Conservation (phyloP, 1,139 yeast species). For the Saccharomyces hybrid region DNA sequence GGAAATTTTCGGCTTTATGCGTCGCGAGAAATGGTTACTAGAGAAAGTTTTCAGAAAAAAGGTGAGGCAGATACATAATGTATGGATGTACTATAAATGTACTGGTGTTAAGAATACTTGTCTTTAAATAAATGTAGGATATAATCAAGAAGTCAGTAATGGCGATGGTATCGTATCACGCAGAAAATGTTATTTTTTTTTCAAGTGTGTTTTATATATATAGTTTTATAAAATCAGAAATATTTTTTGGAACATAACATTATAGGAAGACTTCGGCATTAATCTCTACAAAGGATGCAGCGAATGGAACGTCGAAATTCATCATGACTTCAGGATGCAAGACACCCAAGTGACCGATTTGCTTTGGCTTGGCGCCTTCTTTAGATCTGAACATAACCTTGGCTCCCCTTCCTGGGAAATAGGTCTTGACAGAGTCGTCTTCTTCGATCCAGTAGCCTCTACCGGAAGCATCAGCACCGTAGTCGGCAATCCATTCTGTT, state of each 20-base stretch:
- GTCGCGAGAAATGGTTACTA: background rate
- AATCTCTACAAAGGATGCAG: conserved; percentile 84
- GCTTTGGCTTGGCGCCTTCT: conserved; percentile 48
- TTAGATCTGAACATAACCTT: conserved; percentile 63
- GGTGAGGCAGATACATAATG: background rate
- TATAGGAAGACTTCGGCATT: conserved; percentile 78
- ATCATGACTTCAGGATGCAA: conserved; percentile 91
- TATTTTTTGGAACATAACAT: conserved; percentile 8
- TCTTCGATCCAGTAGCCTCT: conserved; percentile 87
- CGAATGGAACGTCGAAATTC: conserved; percentile 85
- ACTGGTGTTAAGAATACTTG: background rate
- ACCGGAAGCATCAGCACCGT: conserved; percentile 37
- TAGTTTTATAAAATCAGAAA: background rate
- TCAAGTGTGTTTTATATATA: background rate
- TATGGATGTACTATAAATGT: background rate
- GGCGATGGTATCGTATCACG: background rate
- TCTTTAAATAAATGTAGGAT: background rate
- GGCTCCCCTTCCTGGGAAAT: conserved; percentile 98
- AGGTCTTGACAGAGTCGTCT: conserved; percentile 60
- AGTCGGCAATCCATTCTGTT: conserved; percentile 68
- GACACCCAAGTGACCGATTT: conserved; percentile 84
- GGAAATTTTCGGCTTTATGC: background rate
- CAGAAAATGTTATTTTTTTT: background rate
- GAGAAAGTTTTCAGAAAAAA: no score
- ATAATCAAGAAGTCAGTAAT: no score